Conservation (phyloP, 805 yeast genomes). For the Cyberlindnera galapagoensis region DNA sequence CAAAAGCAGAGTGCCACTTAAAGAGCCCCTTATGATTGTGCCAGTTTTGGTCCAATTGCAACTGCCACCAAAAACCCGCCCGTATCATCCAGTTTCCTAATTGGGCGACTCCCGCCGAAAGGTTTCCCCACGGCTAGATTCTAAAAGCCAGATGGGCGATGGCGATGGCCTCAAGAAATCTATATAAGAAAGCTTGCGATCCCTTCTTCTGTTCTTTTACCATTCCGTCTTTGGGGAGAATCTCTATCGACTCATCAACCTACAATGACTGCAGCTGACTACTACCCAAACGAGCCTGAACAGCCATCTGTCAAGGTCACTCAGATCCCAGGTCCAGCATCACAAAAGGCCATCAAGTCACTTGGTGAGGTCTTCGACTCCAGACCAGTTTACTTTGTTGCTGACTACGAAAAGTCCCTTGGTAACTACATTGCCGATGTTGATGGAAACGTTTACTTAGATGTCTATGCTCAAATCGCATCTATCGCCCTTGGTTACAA, state of each 20-base stretch:
- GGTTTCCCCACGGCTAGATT: too few relatives aligned
- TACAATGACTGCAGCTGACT: constrained; percentile 41
- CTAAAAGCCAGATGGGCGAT: too few relatives aligned
- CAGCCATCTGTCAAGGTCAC: constrained; percentile 56
- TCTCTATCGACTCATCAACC: constrained; percentile 1
- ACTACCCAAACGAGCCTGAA: constrained; percentile 78
- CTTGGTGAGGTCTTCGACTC: constrained; percentile 63
- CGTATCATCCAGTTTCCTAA: too few relatives aligned
- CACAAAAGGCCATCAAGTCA: constrained; percentile 43
- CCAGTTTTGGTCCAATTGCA: too few relatives aligned
- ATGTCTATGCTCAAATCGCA: constrained; percentile 78
- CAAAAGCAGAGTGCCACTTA: too few relatives aligned
- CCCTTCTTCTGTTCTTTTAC: background rate
- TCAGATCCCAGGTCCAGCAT: constrained; percentile 72
- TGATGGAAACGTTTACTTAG: constrained; percentile 71
- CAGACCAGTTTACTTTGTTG: constrained; percentile 67
- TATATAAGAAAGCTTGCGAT: too few relatives aligned
- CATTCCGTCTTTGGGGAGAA: too few relatives aligned
- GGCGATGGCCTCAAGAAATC: too few relatives aligned
- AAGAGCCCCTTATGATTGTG: too few relatives aligned
- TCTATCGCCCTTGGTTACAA: constrained; percentile 84
- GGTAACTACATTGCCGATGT: constrained; percentile 81
- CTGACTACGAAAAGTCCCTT: constrained; percentile 64
- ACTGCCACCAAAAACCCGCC: too few relatives aligned
- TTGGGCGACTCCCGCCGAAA: too few relatives aligned